Percentiles rank a stretch among this genome's conserved stretches.
phyloP scores from a whole-genome alignment of 1,139 yeast genomes.

The Candida anutae region DNA sequence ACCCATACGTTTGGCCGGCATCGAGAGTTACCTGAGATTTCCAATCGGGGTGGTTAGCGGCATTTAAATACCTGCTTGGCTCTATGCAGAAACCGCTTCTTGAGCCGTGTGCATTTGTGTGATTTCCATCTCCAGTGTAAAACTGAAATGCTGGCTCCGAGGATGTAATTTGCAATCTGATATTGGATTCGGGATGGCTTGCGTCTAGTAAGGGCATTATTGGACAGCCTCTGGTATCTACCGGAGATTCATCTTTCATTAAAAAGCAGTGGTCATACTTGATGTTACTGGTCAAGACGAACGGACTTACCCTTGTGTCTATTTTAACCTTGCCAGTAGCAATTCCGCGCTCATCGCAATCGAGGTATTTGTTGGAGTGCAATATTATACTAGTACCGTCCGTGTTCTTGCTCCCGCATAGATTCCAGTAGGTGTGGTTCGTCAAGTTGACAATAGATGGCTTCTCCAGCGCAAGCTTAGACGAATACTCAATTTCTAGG shows the following conservation, averaged over 20 bases:
- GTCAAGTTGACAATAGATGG: constrained; percentile 53
- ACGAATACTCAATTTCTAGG: constrained; percentile 41
- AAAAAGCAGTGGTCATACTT: constrained; percentile 48
- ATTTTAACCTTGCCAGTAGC: constrained; percentile 44
- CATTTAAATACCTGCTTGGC: constrained; percentile 54
- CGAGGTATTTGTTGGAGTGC: constrained; percentile 24
- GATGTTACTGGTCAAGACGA: constrained; percentile 18
- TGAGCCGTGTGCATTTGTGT: constrained; percentile 26
- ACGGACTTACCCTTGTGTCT: constrained; percentile 13
- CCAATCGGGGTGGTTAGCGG: constrained; percentile 45
- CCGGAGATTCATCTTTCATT: constrained; percentile 19
- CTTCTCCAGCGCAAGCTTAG: constrained; percentile 21
- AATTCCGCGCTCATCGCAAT: constrained; percentile 26
- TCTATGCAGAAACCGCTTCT: constrained; percentile 61
- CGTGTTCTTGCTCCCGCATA: constrained; percentile 16
- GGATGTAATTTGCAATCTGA: constrained; percentile 37
- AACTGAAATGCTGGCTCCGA: constrained; percentile 68
- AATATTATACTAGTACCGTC: constrained; percentile 29
- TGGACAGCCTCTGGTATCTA: constrained; percentile 36
- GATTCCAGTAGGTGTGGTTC: constrained; percentile 57
- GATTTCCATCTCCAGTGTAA: constrained; percentile 52
- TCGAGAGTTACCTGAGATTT: constrained; percentile 41
- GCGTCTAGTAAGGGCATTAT: constrained; percentile 37
- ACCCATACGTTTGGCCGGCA: constrained; percentile 50
- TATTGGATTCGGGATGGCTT: constrained; percentile 37